Conservation (phyloP, 2,329 filamentous ascomycete genomes). For the Arthrinium puccinioides region DNA sequence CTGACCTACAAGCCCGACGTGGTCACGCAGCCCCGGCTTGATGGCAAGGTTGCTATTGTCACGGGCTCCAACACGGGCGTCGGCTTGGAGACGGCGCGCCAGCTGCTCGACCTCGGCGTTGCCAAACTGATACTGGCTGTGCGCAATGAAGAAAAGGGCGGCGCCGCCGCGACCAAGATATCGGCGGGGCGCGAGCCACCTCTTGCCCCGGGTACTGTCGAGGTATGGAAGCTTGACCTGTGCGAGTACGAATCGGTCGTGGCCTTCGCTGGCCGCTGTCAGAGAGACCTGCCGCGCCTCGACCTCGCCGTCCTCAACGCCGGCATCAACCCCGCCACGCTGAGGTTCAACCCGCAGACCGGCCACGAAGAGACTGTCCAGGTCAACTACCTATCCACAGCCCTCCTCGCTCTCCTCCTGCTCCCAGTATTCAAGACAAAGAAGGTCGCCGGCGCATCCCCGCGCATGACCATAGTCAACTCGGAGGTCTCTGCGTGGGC, state of each 20-base stretch:
- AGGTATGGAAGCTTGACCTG: slow-evolving; percentile 36
- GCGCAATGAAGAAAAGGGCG: slow-evolving; percentile 19
- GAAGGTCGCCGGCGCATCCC: background rate
- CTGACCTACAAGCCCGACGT: slow-evolving; percentile 4
- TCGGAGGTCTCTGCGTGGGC: slow-evolving; percentile 12
- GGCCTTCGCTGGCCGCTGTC: slow-evolving; percentile 24
- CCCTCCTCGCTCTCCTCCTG: slow-evolving; percentile 37
- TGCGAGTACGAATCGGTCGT: slow-evolving; percentile 28
- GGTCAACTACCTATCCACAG: slow-evolving; percentile 43
- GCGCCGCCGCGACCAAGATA: background rate
- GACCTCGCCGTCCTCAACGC: slow-evolving; percentile 31
- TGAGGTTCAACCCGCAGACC: slow-evolving; percentile 12
- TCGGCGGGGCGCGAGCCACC: background rate
- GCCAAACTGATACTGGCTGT: slow-evolving; percentile 23
- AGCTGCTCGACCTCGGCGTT: slow-evolving; percentile 21
- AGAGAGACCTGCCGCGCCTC: slow-evolving; percentile 21
- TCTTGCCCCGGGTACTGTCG: slow-evolving; percentile 11
- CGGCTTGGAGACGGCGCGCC: slow-evolving; percentile 22
- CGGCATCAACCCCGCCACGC: slow-evolving; percentile 14
- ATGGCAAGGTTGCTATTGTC: slow-evolving; percentile 13
- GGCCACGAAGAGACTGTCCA: slow-evolving; percentile 35
- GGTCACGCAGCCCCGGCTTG: background rate
- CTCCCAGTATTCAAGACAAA: slow-evolving; percentile 27
- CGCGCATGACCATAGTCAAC: slow-evolving; percentile 11
- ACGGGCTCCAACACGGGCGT: slow-evolving; percentile 25